A percentile compares a stretch with the other conserved stretches of the same genome.
phyloP scores from a whole-genome alignment of 495 filamentous ascomycete genomes.

The Podospora pseudocomata region DNA sequence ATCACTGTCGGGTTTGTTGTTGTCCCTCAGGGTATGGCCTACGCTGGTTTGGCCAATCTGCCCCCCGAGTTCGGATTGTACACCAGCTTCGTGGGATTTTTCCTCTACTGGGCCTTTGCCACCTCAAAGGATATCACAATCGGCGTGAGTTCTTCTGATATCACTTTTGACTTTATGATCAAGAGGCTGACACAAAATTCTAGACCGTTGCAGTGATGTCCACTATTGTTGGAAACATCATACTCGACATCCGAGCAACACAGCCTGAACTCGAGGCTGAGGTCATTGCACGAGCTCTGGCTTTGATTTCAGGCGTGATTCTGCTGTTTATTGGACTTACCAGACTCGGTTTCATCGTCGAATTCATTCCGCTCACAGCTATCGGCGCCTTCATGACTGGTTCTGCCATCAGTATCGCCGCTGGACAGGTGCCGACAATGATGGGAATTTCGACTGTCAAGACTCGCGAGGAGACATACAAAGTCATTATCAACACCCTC shows the following conservation, averaged over 20 bases:
- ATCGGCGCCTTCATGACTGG: constrained; percentile 56
- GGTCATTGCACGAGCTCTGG: constrained; percentile 43
- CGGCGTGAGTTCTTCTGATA: constrained; percentile 46
- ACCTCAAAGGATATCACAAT: constrained; percentile 69
- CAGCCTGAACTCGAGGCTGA: constrained; percentile 38
- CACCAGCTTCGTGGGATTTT: constrained; percentile 63
- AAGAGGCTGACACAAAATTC: not conserved
- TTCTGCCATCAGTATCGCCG: constrained; percentile 49
- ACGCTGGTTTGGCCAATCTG: constrained; percentile 57
- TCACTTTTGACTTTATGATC: not conserved
- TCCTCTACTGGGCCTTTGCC: constrained; percentile 65
- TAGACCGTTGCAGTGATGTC: constrained; percentile 95
- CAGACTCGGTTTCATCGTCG: constrained; percentile 49
- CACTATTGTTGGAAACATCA: constrained; percentile 74
- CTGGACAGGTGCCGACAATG: constrained; percentile 48
- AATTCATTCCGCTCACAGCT: constrained; percentile 51
- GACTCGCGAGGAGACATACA: constrained; percentile 47
- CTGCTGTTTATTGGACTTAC: constrained; percentile 48
- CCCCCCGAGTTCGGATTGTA: constrained; percentile 60
- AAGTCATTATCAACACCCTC: constrained; percentile 52
- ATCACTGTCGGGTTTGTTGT: constrained; percentile 35
- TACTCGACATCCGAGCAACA: constrained; percentile 50
- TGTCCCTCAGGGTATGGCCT: constrained; percentile 58
- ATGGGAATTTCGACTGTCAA: constrained; percentile 48
- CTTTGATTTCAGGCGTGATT: constrained; percentile 46